Base-by-base conservation (phyloP, 352 stramenopile genomes). In the Pythium periplocum region DNA sequence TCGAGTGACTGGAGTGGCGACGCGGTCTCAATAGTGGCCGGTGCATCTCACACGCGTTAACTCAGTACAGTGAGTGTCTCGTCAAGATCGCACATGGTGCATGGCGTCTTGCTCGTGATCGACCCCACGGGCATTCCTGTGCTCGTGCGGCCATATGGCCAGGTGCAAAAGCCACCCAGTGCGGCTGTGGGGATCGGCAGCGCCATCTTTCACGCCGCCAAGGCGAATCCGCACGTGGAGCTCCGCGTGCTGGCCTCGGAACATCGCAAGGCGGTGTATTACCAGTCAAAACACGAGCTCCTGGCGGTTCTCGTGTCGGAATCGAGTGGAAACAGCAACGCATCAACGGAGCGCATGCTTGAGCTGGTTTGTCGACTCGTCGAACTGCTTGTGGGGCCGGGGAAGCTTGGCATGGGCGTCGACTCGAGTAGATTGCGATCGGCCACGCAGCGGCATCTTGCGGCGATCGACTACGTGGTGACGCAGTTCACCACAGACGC, bases 101-200 rank as follows among this genome's bases (percentile, higher is more conserved):
- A 81, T 47, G 66, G 62, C 36, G 54, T 87, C 42, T 48, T 84
- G 52, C 38, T 87, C 31, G 50, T 85, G 5, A 63, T 83, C 45
- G 76, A 76, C 31, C 48, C 45, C 6, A 70, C 74, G 11, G 76
- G 76, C 17, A 76, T 85, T 33, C 69, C 74, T 11, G 48, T 87
- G 35, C 68, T 87, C 2, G 66, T 79, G 6, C 67, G 76, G 5
- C 35, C 65, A 26, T 83, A 82, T 37, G 72, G 74, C 1, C 61
- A 72, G 2, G 70, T 73, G 5, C 65, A 64, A 32, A 53, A 49
- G 3, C 76, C 76, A 38, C 69, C 76, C 4, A 87, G 68, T 40
- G 69, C 71, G 8, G 61, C 68, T 0, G 55, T 87, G 32, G 74
- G 73, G 5, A 69, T 87, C 33, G 53, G 66, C 37, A 80, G 67